Evolutionary conservation across 116 monocot species (phyloP).

Genomic region (Papilionanthe hybrid): DNA sequence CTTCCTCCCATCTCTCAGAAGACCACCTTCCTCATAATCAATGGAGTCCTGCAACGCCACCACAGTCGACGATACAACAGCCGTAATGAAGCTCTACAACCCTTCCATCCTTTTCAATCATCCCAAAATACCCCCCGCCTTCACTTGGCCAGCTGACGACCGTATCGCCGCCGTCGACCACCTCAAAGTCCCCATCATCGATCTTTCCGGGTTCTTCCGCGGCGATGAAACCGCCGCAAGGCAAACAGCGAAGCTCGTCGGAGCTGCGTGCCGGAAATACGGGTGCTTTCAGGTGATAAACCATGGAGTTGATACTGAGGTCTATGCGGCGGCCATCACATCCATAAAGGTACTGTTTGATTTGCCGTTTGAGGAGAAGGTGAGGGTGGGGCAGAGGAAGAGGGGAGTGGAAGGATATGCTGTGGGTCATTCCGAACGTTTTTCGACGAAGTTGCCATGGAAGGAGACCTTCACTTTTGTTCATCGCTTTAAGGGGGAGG

Average conservation of each 20-base stretch:
- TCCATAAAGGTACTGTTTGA: neutral
- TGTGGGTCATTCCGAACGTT: conserved; percentile 6
- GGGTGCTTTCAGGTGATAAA: conserved; percentile 84
- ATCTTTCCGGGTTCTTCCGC: conserved; percentile 36
- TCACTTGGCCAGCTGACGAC: conserved; percentile 7
- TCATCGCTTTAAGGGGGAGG: too few species aligned
- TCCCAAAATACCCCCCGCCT: conserved; percentile 7
- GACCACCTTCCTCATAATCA: too few species aligned
- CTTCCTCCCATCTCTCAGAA: too few species aligned
- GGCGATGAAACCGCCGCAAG: neutral
- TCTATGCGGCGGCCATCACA: neutral
- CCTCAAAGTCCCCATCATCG: conserved; percentile 58
- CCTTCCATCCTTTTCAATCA: conserved; percentile 6
- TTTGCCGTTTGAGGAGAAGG: conserved; percentile 1
- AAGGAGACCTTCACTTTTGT: conserved; percentile 16
- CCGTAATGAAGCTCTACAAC: neutral
- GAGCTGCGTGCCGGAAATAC: conserved; percentile 44
- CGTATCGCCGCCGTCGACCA: neutral
- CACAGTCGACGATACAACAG: too few species aligned
- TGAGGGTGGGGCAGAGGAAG: neutral
- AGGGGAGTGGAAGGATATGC: conserved; percentile 14
- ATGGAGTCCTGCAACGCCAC: too few species aligned
- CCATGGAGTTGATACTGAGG: conserved; percentile 46
- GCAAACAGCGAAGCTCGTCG: conserved; percentile 26
- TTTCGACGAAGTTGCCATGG: conserved; percentile 13